Evolutionary conservation across 2,329 filamentous ascomycete species (phyloP), one percentile per base, ranked within the genome.

Genomic region (Celoporthe dispersa): DNA sequence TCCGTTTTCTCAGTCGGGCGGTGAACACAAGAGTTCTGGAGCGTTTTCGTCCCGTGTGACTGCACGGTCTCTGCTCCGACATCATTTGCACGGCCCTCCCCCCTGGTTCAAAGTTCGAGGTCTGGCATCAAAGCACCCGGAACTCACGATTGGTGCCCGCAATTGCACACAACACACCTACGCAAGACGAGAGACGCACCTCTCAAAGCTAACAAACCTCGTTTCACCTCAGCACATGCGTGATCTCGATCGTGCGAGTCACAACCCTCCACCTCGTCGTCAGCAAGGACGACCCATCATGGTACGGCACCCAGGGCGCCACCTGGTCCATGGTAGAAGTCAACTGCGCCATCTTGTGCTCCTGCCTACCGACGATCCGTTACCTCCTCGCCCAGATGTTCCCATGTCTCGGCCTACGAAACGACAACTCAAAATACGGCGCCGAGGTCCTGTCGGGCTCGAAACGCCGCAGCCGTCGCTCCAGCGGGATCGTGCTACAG

Each of bases 251-350:
- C 64, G 75, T 81, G 57, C 78, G 80, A 60, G 76, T 80, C 69
- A 76, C 74, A 1, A 77, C 76, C 16, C 76, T 81, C 60, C 68
- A 73, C 51, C 72, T 74, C 14, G 74, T 75, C 16, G 72, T 77
- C n/a, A 69, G 51, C 0, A 74, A 76, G 2, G 69, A 70, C 25
- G 80, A 81, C 69, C 64, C 72, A 1, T 80, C 79, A 5, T 81
- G 76, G 72, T 75, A 79, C 61, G 76, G 79, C 66, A 73, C 76
- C 9, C 64, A 70, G n/a, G 77, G 76, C 5, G 76, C 76, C 19
- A 75, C 79, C 73, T 82, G 80, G 79, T 80, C 79, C 28, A 76
- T 81, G 63, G 77, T 80, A 67, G 81, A 83, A 71, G 78, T 81
- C 71, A 79, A 79, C 62, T 76, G 79, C 64, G 80, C 79, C 68